Evolutionary conservation across 768 basidiomycete species (phyloP).

Genomic region (Pleurotus ostreatus): DNA sequence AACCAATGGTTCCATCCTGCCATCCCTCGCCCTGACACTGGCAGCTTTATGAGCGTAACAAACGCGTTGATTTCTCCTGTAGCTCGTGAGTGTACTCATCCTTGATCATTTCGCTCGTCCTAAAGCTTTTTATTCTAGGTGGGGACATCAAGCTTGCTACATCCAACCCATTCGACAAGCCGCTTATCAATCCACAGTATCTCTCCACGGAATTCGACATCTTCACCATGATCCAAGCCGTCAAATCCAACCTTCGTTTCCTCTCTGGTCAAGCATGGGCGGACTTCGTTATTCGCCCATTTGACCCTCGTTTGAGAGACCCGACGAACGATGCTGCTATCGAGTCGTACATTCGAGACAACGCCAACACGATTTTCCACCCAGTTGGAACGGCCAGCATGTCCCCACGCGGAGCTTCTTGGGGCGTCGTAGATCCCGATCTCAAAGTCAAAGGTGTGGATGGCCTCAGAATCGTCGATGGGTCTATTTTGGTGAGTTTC

Average conservation of each 20-base stretch:
- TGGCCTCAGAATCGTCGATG: constrained; percentile 36
- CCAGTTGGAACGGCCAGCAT: constrained; percentile 29
- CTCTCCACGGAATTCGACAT: constrained; percentile 25
- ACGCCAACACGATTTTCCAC: constrained; percentile 27
- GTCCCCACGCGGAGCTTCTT: constrained; percentile 21
- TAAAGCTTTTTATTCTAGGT: constrained; percentile 11
- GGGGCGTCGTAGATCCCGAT: constrained; percentile 34
- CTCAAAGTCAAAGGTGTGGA: constrained; percentile 31
- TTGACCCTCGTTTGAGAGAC: constrained; percentile 15
- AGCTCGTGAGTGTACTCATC: constrained; percentile 21
- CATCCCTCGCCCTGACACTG: constrained; percentile 18
- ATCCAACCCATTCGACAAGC: constrained; percentile 36
- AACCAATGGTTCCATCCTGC: constrained; percentile 15
- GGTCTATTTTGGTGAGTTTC: constrained; percentile 27
- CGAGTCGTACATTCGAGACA: constrained; percentile 20
- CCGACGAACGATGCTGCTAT: constrained; percentile 26
- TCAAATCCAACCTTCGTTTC: constrained; percentile 21
- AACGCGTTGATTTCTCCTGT: constrained; percentile 22
- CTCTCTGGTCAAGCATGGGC: constrained; percentile 20
- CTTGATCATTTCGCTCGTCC: constrained; percentile 18
- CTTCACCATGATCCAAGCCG: constrained; percentile 22
- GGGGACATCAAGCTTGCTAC: constrained; percentile 31
- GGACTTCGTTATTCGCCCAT: constrained; percentile 19
- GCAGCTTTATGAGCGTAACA: constrained; percentile 23
- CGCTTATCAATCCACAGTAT: constrained; percentile 48